Conservation (phyloP, 805 yeast species). For the Candida gorgasii region DNA sequence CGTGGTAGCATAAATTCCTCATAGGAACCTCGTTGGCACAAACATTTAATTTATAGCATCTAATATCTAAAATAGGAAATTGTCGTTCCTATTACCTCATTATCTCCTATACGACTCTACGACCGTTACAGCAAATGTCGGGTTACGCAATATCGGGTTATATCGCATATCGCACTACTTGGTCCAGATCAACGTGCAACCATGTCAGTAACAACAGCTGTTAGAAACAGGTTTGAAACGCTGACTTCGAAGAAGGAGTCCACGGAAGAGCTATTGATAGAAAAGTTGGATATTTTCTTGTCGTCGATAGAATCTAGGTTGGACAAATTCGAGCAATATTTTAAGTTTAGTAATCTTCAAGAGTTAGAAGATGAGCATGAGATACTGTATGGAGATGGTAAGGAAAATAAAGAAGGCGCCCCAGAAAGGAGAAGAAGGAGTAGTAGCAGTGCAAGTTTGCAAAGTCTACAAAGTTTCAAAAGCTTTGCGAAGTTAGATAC, state of each 20-base stretch:
- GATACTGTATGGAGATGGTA: background rate
- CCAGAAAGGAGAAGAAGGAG: slow-evolving; percentile 20
- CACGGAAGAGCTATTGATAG: slow-evolving; percentile 42
- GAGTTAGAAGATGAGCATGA: slow-evolving; percentile 16
- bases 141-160: too few species aligned
- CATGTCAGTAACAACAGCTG: slow-evolving; percentile 17
- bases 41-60: too few species aligned
- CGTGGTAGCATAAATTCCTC: background rate
- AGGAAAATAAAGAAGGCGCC: background rate
- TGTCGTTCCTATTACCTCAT: too few species aligned
- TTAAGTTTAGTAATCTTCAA: slow-evolving; percentile 24
- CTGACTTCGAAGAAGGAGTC: slow-evolving; percentile 10
- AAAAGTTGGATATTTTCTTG: slow-evolving; percentile 40
- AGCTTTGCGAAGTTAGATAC: slow-evolving; percentile 34
- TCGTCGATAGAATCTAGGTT: slow-evolving; percentile 44
- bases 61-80: too few species aligned
- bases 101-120: too few species aligned
- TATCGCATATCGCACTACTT: background rate
- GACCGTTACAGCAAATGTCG: too few species aligned
- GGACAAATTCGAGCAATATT: slow-evolving; percentile 41
- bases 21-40: too few species aligned
- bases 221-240: slow-evolving; percentile 13
- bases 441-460: slow-evolving; percentile 26
- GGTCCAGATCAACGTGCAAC: slow-evolving; percentile 1
- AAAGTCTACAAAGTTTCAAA: slow-evolving; percentile 30